phyloP scores from a whole-genome alignment of 768 basidiomycete species.

The Mycena galopus region DNA sequence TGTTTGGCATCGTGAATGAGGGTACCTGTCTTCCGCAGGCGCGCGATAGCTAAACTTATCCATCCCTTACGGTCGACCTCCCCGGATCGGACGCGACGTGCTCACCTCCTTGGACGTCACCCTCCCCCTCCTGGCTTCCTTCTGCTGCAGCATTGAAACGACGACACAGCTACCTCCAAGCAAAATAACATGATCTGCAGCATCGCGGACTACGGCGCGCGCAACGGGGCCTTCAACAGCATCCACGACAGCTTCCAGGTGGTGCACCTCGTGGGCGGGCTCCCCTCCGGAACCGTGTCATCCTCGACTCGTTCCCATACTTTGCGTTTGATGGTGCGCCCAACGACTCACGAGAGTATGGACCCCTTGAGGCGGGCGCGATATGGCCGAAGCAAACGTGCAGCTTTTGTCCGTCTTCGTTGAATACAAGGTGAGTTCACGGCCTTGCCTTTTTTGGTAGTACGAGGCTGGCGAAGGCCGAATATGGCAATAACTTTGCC shows the following conservation, averaged over 20 bases:
- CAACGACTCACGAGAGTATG: slow-evolving; percentile 40
- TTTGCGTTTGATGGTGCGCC: slow-evolving; percentile 37
- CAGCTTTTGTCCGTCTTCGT: slow-evolving; percentile 57
- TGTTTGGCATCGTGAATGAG: too few relatives aligned
- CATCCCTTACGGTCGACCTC: not conserved
- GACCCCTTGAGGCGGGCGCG: slow-evolving; percentile 36
- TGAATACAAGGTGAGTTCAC: slow-evolving; percentile 51
- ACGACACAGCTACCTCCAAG: slow-evolving; percentile 53
- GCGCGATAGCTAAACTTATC: slow-evolving; percentile 28
- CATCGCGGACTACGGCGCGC: slow-evolving; percentile 72
- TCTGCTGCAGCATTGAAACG: slow-evolving; percentile 43
- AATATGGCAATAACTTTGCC: not conserved
- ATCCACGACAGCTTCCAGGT: slow-evolving; percentile 67
- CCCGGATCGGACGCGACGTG: too few relatives aligned
- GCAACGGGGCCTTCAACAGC: slow-evolving; percentile 11
- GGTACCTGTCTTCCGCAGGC: slow-evolving; percentile 48
- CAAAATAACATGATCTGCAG: slow-evolving; percentile 64
- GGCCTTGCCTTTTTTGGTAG: not conserved
- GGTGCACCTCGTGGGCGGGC: slow-evolving; percentile 54
- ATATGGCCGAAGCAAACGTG: slow-evolving; percentile 55
- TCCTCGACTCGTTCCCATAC: not conserved
- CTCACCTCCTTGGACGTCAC: slow-evolving; percentile 67
- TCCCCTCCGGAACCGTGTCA: not conserved
- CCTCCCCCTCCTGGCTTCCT: slow-evolving; percentile 47
- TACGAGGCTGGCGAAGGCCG: not conserved